phyloP scores from a whole-genome alignment of 305 asterid species.

The Caryopteris hybrid region DNA sequence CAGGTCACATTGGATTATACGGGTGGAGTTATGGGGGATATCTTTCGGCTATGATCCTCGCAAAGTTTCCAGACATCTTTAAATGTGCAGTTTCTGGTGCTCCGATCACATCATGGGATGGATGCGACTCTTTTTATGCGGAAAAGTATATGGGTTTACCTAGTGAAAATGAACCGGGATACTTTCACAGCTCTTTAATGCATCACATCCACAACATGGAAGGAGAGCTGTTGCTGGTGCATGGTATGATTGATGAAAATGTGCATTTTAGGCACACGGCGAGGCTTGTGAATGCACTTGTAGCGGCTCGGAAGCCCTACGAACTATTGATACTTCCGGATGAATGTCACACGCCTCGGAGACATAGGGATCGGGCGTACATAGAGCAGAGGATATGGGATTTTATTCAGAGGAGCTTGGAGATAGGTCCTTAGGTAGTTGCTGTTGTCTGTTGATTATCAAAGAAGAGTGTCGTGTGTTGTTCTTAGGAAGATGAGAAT shows the following conservation, averaged over 20 bases:
- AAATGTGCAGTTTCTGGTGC: conserved; percentile 85
- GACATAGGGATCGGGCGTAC: conserved; percentile 55
- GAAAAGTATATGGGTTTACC: conserved; percentile 96
- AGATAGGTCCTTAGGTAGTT: conserved; percentile 20
- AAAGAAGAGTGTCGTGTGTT: too few relatives aligned
- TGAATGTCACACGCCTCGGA: conserved; percentile 89
- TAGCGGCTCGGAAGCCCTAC: conserved; percentile 57
- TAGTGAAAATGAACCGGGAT: conserved; percentile 40
- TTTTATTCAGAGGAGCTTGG: conserved; percentile 63
- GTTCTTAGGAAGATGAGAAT: too few relatives aligned
- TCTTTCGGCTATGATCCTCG: conserved; percentile 72
- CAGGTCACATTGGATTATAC: conserved; percentile 64
- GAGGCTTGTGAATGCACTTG: conserved; percentile 74
- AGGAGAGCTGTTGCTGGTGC: conserved; percentile 78
- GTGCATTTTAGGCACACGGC: conserved; percentile 97
- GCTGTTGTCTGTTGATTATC: neutral
- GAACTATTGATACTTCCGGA: conserved; percentile 83
- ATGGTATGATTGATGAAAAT: conserved; percentile 93
- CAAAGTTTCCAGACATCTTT: conserved; percentile 63
- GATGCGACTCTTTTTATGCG: conserved; percentile 79
- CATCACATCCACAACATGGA: conserved; percentile 50
- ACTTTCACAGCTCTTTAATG: conserved; percentile 59
- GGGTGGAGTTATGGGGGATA: conserved; percentile 99
- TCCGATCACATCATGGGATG: conserved; percentile 94
- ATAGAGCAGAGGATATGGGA: conserved; percentile 96